Base-by-base conservation (phyloP, 257 asterid genomes). In the Cruciata laevipes region DNA sequence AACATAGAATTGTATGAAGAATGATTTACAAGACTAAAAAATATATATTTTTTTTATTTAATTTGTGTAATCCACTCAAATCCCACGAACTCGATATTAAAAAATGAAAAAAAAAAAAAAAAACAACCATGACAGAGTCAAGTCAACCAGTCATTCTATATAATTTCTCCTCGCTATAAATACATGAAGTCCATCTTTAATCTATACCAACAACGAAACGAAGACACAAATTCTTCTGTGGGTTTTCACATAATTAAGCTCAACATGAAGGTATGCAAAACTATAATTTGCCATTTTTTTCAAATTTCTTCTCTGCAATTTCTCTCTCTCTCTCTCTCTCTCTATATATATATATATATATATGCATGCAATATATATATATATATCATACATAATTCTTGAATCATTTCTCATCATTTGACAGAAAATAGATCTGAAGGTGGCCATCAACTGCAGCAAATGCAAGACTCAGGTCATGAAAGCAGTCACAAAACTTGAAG, bases 401-500 rank as follows among this genome's bases (percentile, higher is more conserved):
- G 24, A 53, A 53, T 20, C 60, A 7, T 7, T 56, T 56, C 12
- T 3, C 33, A 59, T 30, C 30, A 14, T 21, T 10, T 40, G 11
- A 27, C 68, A 70, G 74, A 61, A 62, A 47, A 70, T 40, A 20
- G 66, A 70, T 14, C 11, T 70, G 53, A 70, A 62, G 3, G 74
- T 70, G 63, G 44, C 24, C 63, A 62, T 70, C 11, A 55, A 47
- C 55, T 61, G 62, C 20, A 51, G 62, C 31, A 62, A 70, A 70
- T 61, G 69, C 4, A 61, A 63, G 69, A 24, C 63, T 32, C 40
- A 31, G 2, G 66, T 70, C 52, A 7, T 70, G 62, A 63, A 52
- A 49, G 68, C 66, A 30, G 74, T 70, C 3, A 70, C 63, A 24
- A 63, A 70, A 61, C 74, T 70, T 51, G n/a, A 27, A 70, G 74